Base-by-base conservation (phyloP, 768 basidiomycete genomes). In the Suillus hirtellus region DNA sequence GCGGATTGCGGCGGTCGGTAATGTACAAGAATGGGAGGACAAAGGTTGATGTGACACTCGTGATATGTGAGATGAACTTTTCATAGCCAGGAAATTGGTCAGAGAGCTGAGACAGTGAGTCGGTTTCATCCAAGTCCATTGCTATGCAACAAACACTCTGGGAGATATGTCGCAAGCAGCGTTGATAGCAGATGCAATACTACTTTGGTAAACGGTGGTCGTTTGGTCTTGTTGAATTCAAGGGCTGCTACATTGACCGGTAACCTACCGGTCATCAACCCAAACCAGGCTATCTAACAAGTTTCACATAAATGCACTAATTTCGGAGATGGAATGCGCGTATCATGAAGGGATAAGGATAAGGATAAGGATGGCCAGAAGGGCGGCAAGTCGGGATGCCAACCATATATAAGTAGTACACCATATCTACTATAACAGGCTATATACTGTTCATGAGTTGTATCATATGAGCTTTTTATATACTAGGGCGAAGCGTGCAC, bases 1-100 rank as follows among this genome's bases (percentile, higher is more conserved):
- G 78, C 7, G 82, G 72, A 6, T 85, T 80, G 60, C 76, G 76
- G 0, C 85, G 73, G 72, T 91, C 88, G 60, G 86, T 83, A 47
- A 92, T 70, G 71, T 85, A 90, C 65, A 92, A 81, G 73, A 90
- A 92, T 0, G 86, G 81, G 1, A 89, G 88, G 9, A 87, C 82
- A 50, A 63, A 72, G 1, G 75, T 66, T 3, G 71, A 71, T 3
- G 80, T 70, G 4, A 81, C 70, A 9, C 73, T 34, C 2, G 64
- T 62, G 61, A 76, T 58, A 37, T 75, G 74, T 10, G 59, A n/a
- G 31, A 67, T 63, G 14, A 75, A 71, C 15, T 65, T 63, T 21
- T 40, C 10, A 56, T 76, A 72, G 3, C 73, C 75, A 1, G 73
- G 71, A 27, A 74, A 66, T 0, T 37, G 54, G 43, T 67, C 61